These are phyloP conservation scores for Haematococcus sp. DNA, from an alignment of 139 green algal genomes.

Conservation along the genomic window DNA sequence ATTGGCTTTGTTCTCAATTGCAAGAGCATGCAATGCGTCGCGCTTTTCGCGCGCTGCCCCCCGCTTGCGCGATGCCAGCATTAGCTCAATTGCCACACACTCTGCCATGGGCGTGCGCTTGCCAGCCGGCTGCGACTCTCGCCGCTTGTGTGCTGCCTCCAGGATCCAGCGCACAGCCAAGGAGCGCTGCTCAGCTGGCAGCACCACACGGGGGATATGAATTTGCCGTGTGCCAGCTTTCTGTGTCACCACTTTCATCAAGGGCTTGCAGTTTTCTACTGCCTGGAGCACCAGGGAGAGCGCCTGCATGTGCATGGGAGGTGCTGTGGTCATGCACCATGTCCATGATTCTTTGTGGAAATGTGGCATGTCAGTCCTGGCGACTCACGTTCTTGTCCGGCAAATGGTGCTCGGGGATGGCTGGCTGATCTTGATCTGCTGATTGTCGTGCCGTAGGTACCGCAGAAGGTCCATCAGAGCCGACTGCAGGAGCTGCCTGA, in stretches of 20 bases:
- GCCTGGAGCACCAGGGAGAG: conserved; percentile 15
- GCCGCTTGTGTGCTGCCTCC: conserved; percentile 23
- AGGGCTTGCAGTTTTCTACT: conserved; percentile 39
- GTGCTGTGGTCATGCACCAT: no score
- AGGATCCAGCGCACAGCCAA: conserved; percentile 43
- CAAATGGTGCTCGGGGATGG: no score
- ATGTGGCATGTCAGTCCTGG: no score
- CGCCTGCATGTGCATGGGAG: no score
- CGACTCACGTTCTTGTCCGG: no score
- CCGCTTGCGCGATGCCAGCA: conserved; percentile 46
- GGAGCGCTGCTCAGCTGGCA: conserved; percentile 8
- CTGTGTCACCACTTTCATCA: conserved; percentile 28
- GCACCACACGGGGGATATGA: conserved; percentile 9
- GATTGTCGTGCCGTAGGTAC: no score
- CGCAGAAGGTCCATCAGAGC: no score
- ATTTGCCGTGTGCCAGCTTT: conserved; percentile 7
- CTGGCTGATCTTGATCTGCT: no score
- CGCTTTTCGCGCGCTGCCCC: conserved; percentile 36
- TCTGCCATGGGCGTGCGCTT: conserved; percentile 16
- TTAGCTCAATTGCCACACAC: conserved; percentile 45
- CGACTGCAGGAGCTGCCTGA: no score
- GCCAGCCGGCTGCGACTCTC: not conserved
- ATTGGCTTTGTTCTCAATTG: conserved; percentile 43
- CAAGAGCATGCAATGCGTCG: conserved; percentile 52
- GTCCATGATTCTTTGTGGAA: no score